Evolutionary conservation across 176 grass and related monocot genomes (phyloP), one percentile per base, ranked within the genome.

Genomic region (Dactylis glomerata): DNA sequence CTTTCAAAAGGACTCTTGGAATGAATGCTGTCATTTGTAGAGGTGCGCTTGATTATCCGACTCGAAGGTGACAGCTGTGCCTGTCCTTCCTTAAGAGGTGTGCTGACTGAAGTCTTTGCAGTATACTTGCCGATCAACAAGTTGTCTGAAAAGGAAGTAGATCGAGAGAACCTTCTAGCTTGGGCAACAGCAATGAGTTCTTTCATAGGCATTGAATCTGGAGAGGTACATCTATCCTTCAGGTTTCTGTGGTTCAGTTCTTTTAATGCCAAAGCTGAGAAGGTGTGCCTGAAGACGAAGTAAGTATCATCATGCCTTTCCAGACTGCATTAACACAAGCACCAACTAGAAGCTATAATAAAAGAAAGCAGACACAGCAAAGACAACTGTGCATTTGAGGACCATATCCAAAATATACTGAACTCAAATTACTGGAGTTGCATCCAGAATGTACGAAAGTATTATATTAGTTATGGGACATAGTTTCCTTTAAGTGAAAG

Each of bases 131-230:
- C 63, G 52, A 89, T 90, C 34, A 94, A 31, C 80, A 87, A 92
- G 57, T 86, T 94, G 58, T 98, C 87, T 59, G 87, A 75, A 85
- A 98, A 93, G 31, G 91, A 93, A 83, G 79, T 92, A 72, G 85
- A 93, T 30, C 80, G 89, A 76, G 93, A 93, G 68, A 89, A 80
- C 85, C 89, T 90, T 83, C 87, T 93, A 78, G 91, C 91, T 75
- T 93, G 93, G 23, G 96, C 93, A 69, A 92, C 91, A 89, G 93
- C 96, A 81, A 98, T 93, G 70, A 95, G 91, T 73, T 91, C 81
- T 92, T 98, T 98, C 89, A 98, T 87, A 34, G 90, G 92, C 64
- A 88, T 92, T 68, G 89, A 91, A 86, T 97, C 92, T 77, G 96
- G 89, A 87, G 89, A 98, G 8, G 85, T 92, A 75, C 80, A 83